phyloP scores from a whole-genome alignment of 495 filamentous ascomycete species.

The Poronia punctata region DNA sequence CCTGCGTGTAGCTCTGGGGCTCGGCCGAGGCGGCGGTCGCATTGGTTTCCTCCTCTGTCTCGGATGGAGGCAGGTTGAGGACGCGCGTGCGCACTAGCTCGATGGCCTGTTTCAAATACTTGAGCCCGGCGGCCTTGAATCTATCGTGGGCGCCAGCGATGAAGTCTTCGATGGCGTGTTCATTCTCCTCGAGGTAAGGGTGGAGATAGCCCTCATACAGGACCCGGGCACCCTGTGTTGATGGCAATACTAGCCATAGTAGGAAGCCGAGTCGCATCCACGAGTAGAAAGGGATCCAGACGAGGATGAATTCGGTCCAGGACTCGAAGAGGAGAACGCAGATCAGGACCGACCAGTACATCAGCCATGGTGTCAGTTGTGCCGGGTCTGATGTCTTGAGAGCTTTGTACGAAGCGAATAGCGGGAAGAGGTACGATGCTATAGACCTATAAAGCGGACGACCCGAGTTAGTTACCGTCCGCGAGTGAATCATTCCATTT shows the following conservation, averaged over 20 bases:
- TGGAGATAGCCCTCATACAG: slow-evolving; percentile 81
- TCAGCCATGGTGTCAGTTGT: slow-evolving; percentile 94
- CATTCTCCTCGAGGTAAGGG: slow-evolving; percentile 82
- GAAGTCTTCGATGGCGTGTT: slow-evolving; percentile 81
- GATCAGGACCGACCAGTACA: slow-evolving; percentile 95
- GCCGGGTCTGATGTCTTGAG: slow-evolving; percentile 87
- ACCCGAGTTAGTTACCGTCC: slow-evolving; percentile 6
- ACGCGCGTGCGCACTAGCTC: slow-evolving; percentile 68
- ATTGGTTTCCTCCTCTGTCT: slow-evolving; percentile 32
- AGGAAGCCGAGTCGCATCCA: slow-evolving; percentile 83
- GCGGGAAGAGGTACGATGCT: slow-evolving; percentile 86
- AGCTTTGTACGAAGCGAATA: slow-evolving; percentile 97
- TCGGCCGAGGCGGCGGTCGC: slow-evolving; percentile 22
- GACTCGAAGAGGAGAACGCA: slow-evolving; percentile 77
- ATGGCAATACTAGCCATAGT: slow-evolving; percentile 94
- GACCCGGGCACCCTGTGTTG: slow-evolving; percentile 80
- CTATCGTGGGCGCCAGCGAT: slow-evolving; percentile 78
- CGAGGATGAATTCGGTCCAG: slow-evolving; percentile 77
- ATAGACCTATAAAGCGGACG: slow-evolving; percentile 53
- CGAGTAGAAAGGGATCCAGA: slow-evolving; percentile 91
- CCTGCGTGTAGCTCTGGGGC: slow-evolving; percentile 65
- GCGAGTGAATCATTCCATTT: background rate
- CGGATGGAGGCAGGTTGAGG: slow-evolving; percentile 56
- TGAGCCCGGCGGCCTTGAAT: slow-evolving; percentile 67
- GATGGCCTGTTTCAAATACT: slow-evolving; percentile 72